Evolutionary conservation across 331 rosid species (phyloP), one percentile per base, ranked within the genome.

Genomic region (Erythrophleum ivorense): DNA sequence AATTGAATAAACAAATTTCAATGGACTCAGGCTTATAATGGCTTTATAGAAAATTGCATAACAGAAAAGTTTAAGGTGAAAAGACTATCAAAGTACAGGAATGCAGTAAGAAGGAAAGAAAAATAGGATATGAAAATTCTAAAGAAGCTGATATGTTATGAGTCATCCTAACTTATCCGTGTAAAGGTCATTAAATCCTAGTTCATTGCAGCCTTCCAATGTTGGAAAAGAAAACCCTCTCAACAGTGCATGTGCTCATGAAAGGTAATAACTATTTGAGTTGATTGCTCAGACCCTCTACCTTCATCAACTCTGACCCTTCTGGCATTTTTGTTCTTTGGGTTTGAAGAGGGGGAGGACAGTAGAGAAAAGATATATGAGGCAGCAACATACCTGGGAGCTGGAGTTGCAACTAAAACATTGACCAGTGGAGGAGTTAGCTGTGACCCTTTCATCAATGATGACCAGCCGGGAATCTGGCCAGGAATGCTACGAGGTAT

Each of bases 361-460:
- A 40, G 36, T 8, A 66, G 13, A 71, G n/a, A 71, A 31, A 41
- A 14, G 78, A 64, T 41, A 52, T 9, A 82, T 38, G 21, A 70
- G 71, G 55, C 49, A 79, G 45, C 76, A 87, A 84, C 86, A 83
- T 92, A 93, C 98, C 97, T 90, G 84, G 97, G 89, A 87, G 98
- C 97, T 55, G 97, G 97, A 79, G 95, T 90, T 73, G 91, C 89
- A 83, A 85, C 87, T 83, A 95, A 86, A 84, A 86, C 89, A 71
- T 86, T 84, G 49, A 88, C 91, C 89, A 95, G 77, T 60, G 87
- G 67, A 71, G 89, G 87, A 84, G 92, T 91, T 85, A 95, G 87
- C 71, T 88, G 85, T 18, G 95, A 86, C 48, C 98, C 98, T 82
- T 89, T 93, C 93, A 95, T 84, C 84, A 91, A 78, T 48, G 95